Conservation (phyloP, 1,284 basidiomycete species). For the Cutaneotrichosporon dermatis region DNA sequence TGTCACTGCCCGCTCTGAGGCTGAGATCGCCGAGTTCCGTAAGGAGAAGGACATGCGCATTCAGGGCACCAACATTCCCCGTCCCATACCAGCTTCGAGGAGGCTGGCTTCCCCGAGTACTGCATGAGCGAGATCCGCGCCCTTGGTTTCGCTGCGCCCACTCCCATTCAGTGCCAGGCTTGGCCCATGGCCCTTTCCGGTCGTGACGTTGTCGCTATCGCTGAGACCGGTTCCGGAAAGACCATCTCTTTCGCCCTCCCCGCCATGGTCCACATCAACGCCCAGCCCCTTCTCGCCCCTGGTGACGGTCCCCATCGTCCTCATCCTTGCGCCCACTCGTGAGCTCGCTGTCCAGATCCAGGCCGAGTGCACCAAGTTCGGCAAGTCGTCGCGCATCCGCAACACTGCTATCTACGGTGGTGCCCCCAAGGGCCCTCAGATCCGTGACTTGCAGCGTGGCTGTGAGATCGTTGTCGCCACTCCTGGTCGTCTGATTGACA, state of each 20-base stretch:
- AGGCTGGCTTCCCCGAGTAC: constrained; percentile 94
- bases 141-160: constrained; percentile 84
- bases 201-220: constrained; percentile 92
- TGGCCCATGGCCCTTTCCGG: constrained; percentile 97
- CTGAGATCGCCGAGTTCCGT: constrained; percentile 85
- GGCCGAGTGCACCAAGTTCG: constrained; percentile 97
- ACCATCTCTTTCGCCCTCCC: constrained; percentile 97
- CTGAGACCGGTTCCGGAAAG: constrained; percentile 94
- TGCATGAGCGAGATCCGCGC: constrained; percentile 87
- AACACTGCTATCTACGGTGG: constrained; percentile 99
- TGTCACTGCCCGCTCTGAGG: constrained; percentile 71
- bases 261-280: constrained; percentile 99
- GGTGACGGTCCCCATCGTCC: constrained; percentile 97
- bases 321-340: constrained; percentile 94
- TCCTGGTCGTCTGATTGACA: constrained; percentile 91
- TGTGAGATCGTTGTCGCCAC: constrained; percentile 97
- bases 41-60: constrained; percentile 83
- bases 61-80: constrained; percentile 81
- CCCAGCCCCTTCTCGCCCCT: constrained; percentile 86
- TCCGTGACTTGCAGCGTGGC: constrained; percentile 92
- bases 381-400: constrained; percentile 92
- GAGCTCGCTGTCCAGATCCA: constrained; percentile 99
- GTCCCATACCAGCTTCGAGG: constrained; percentile 91
- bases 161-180: constrained; percentile 95
- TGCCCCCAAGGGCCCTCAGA: constrained; percentile 96